These are phyloP conservation scores for Kwoniella europaea DNA, from an alignment of 768 basidiomycete species.

Conservation along the genomic window DNA sequence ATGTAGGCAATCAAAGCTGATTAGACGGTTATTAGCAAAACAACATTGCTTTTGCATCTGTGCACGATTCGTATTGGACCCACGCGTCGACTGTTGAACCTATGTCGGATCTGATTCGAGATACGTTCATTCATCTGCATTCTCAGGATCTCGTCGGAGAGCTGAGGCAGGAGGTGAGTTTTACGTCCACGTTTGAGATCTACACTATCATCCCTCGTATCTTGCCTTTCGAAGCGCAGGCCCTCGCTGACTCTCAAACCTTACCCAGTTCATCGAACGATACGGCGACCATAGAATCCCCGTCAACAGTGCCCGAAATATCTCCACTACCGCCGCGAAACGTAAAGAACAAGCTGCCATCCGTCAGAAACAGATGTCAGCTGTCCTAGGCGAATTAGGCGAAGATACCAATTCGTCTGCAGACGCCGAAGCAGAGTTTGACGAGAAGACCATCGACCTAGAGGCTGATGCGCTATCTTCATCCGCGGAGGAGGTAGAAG, in stretches of 20 bases:
- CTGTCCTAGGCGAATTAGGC: constrained; percentile 12
- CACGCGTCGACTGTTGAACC: constrained; percentile 83
- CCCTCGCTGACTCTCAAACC: too few species aligned
- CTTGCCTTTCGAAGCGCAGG: too few species aligned
- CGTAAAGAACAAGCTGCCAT: constrained; percentile 40
- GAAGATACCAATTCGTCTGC: constrained; percentile 15
- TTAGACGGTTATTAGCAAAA: too few species aligned
- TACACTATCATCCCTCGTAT: too few species aligned
- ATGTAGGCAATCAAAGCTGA: too few species aligned
- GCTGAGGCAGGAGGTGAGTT: constrained; percentile 73
- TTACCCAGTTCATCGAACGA: constrained; percentile 72
- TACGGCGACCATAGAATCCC: constrained; percentile 66
- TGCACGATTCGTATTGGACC: constrained; percentile 99
- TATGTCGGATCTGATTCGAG: constrained; percentile 87
- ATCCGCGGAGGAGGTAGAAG: constrained; percentile 17
- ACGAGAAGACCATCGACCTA: constrained; percentile 14
- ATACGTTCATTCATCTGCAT: constrained; percentile 91
- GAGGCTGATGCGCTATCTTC: constrained; percentile 21
- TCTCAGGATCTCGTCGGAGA: constrained; percentile 78
- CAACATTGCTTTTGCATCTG: constrained; percentile 84
- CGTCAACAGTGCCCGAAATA: constrained; percentile 35
- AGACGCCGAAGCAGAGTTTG: constrained; percentile 18
- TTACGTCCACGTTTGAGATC: not conserved
- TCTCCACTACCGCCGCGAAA: constrained; percentile 36
- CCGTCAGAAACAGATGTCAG: constrained; percentile 21